Evolutionary conservation across 2,329 filamentous ascomycete genomes (phyloP).

Genomic region (Trichoderma simmonsii): DNA sequence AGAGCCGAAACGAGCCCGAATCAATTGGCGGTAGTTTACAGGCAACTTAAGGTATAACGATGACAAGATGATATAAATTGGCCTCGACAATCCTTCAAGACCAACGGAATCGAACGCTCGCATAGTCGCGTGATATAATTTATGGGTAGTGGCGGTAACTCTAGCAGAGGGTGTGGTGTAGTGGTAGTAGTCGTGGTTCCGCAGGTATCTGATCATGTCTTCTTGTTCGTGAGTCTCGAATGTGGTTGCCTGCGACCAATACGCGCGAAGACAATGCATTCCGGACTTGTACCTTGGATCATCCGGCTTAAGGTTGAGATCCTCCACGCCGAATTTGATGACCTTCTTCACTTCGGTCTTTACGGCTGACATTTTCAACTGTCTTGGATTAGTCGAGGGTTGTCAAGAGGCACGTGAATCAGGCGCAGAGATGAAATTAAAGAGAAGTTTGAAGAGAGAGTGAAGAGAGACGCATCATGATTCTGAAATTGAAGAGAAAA

Average conservation of each 20-base stretch:
- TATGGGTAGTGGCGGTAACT: neutral
- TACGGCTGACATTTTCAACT: neutral
- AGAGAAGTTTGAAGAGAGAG: neutral
- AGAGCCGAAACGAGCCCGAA: neutral
- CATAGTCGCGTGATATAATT: neutral
- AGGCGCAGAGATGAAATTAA: neutral
- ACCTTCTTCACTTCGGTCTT: neutral
- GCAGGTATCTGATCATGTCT: neutral
- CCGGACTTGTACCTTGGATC: neutral
- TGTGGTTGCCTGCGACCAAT: neutral
- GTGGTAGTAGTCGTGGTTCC: neutral
- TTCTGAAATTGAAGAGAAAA: neutral
- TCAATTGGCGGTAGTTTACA: neutral
- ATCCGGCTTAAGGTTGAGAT: neutral
- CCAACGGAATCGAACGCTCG: too few species aligned
- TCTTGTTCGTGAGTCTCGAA: neutral
- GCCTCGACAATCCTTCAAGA: neutral
- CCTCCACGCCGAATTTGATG: neutral
- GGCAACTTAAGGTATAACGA: neutral
- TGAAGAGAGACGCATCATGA: neutral
- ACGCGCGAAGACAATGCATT: neutral
- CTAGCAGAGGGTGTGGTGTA: too few species aligned
- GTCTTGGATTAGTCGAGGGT: accelerated
- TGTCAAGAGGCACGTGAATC: neutral
- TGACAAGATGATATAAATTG: neutral